Base-by-base conservation (phyloP, 768 basidiomycete genomes). In the Trametes maxima region DNA sequence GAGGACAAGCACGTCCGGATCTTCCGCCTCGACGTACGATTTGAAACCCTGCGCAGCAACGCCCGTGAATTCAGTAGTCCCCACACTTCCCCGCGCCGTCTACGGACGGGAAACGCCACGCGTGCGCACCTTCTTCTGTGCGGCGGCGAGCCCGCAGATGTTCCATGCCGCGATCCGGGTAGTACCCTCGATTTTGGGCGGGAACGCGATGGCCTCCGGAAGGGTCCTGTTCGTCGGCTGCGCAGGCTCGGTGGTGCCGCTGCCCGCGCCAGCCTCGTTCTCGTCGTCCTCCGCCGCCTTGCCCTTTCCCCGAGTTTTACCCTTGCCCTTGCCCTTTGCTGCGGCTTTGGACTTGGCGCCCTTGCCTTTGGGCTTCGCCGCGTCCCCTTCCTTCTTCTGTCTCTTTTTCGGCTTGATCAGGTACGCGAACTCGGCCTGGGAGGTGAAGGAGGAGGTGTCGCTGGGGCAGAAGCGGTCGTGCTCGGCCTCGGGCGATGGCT, bases 1-100 rank as follows among this genome's bases (percentile, higher is more conserved):
- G 44, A 95, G 76, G 16, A 95, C 81, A 22, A 95, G 78, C 25
- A 95, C 79, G 69, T 95, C 94, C 0, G 94, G 85, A 69, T 94
- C 87, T 67, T 95, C 94, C 1, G 92, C 92, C 65, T 91, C 87
- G 35, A 94, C 79, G 69, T 95, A 95, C 68, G 77, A 70, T 67
- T 85, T 87, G 76, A 95, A 93, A 0, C 93, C 93, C 87, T 90
- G 64, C 33, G 37, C 4, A 6, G 28, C 21, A 19, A 14, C 33
- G 13, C 22, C 36, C 2, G 6, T 21, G 35, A 19, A 24, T 24
- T 17, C 45, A 24, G 5, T 37, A 7, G 28, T 11, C 49, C n/a
- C 35, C 21, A 2, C 12, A 24, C 21, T 24, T 16, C 21, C 10
- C 46, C 22, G 19, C 49, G n/a, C 53, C 57, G 24, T 13, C 13